Base-by-base conservation (phyloP, 768 basidiomycete species). In the Lanmaoa pseudosensibilis region DNA sequence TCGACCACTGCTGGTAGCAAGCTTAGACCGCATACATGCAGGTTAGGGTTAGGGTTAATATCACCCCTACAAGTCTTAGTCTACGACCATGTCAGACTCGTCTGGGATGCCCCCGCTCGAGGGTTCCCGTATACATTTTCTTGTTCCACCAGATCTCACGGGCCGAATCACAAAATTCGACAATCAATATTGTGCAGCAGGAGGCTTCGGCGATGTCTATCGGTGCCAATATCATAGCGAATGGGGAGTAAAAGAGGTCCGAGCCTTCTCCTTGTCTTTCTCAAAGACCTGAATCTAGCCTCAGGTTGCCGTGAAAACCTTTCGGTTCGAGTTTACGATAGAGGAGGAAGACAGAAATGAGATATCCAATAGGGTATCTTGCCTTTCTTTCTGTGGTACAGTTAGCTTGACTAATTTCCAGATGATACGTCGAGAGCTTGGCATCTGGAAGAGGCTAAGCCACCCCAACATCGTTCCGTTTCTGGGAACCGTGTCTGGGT, bases 21-120 rank as follows among this genome's bases (percentile, higher is more conserved):
- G 27, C 27, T 27, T 27, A 27, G 27, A 27, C 27, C 21, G 7
- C 36, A 16, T 38, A 9, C 12, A 43, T 8, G 36, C 8, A 11
- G 4, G 3, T 15, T 64, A 60, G 52, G 62, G 62, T 64, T 64
- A 61, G 51, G 61, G 49, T 45, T 56, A 15, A 10, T n/a, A 33
- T 8, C 25, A 10, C 44, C 25, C 25, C 25, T 25, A 25, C 25
- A 5, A 25, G 25, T 2, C 25, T 25, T 2, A 25, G 25, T 2
- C 25, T 25, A 27, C 37, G 37, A 38, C 37, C 37, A 38, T 16
- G 23, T 44, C 43, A 7, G 27, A 11, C 27, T 7, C 44, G 10
- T 23, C 8, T n/a, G n/a, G 23, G 30, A 46, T 46, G 46, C 15
- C 19, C 13, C 13, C 34, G n/a, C 36, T 18, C 19, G 46, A 10